These are phyloP conservation scores for Styphnolobium japonicum DNA, from an alignment of 306 rosid species.

Conservation along the genomic window DNA sequence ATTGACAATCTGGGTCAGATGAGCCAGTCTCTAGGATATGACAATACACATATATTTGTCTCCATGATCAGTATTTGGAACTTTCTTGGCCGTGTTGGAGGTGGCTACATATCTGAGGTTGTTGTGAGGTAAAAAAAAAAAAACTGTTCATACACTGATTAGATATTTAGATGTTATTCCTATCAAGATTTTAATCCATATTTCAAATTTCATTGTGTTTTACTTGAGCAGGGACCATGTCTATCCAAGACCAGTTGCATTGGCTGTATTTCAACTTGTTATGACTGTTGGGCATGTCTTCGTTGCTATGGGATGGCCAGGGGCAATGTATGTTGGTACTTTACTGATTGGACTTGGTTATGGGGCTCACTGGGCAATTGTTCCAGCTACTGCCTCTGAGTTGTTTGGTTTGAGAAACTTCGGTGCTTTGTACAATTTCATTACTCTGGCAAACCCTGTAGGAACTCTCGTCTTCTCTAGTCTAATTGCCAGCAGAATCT, in stretches of 20 bases:
- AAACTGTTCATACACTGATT: neutral
- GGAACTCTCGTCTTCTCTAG: slow-evolving; percentile 81
- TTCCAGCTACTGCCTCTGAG: slow-evolving; percentile 97
- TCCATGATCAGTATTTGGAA: slow-evolving; percentile 96
- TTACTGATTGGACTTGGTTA: slow-evolving; percentile 80
- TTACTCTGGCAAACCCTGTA: slow-evolving; percentile 78
- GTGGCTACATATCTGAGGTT: slow-evolving; percentile 86
- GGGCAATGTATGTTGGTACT: slow-evolving; percentile 77
- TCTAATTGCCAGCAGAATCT: slow-evolving; percentile 75
- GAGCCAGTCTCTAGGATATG: slow-evolving; percentile 72
- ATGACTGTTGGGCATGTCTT: slow-evolving; percentile 78
- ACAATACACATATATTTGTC: slow-evolving; percentile 67
- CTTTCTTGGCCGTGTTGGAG: slow-evolving; percentile 94
- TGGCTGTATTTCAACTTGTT: slow-evolving; percentile 74
- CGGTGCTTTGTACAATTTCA: slow-evolving; percentile 88
- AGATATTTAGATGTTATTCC: neutral
- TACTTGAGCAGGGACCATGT: slow-evolving; percentile 62
- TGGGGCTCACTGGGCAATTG: slow-evolving; percentile 95
- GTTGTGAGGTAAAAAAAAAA: slow-evolving; percentile 66
- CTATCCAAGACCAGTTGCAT: slow-evolving; percentile 76
- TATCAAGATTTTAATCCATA: neutral
- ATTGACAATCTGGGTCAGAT: slow-evolving; percentile 93
- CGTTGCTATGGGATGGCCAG: slow-evolving; percentile 87
- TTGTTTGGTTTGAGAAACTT: slow-evolving; percentile 87
- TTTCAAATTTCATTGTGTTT: slow-evolving; percentile 14